phyloP scores from a whole-genome alignment of 2,329 filamentous ascomycete genomes.

The Venturia asperata region DNA sequence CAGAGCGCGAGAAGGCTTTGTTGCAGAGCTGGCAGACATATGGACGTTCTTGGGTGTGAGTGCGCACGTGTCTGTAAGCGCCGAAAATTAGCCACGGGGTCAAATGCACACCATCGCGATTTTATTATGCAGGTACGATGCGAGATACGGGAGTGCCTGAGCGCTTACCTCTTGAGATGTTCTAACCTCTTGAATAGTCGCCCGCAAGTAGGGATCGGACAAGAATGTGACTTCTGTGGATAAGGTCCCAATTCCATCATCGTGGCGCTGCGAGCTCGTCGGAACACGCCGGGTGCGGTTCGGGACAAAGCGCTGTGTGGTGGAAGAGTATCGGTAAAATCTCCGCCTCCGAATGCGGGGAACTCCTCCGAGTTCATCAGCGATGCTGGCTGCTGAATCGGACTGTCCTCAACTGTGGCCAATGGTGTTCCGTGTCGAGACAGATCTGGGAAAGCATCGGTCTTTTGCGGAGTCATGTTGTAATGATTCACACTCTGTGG shows the following conservation, averaged over 20 bases:
- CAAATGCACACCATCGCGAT: conserved; percentile 24
- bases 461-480: conserved; percentile 65
- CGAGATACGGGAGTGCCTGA: conserved; percentile 22
- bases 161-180: conserved; percentile 92
- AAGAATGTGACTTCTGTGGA: conserved; percentile 95
- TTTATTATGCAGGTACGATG: conserved; percentile 25
- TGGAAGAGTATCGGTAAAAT: conserved; percentile 43
- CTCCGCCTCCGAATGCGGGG: conserved; percentile 55
- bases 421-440: conserved; percentile 89
- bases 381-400: conserved; percentile 62
- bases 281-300: conserved; percentile 65
- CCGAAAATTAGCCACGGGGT: conserved; percentile 39
- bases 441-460: conserved; percentile 66
- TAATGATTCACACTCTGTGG: conserved; percentile 31
- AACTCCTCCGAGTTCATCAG: conserved; percentile 65
- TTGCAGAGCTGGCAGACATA: conserved; percentile 97
- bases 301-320: conserved; percentile 53
- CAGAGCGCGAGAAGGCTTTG: conserved; percentile 96
- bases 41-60: conserved; percentile 97
- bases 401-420: conserved; percentile 75
- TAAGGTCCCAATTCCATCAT: conserved; percentile 96
- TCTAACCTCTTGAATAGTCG: conserved; percentile 98
- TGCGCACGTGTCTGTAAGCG: conserved; percentile 82
- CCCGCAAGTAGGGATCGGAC: conserved; percentile 96
- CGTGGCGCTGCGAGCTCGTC: conserved; percentile 86